These are phyloP conservation scores for Wilcoxina mikolae DNA, from an alignment of 495 filamentous ascomycete genomes.

Conservation along the genomic window DNA sequence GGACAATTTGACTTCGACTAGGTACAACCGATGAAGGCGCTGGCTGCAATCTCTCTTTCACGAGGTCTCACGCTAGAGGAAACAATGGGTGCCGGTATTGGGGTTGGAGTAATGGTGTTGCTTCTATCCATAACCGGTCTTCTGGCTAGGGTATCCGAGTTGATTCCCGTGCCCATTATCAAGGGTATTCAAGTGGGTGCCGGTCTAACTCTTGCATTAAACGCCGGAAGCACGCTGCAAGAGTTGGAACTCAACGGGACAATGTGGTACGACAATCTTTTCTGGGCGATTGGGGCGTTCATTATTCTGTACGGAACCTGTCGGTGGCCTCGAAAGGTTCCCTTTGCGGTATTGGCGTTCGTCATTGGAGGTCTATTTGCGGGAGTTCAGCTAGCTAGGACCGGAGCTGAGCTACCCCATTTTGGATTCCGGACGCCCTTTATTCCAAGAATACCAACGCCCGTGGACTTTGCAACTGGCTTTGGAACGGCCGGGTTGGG, in stretches of 20 bases:
- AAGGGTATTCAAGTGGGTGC: constrained; percentile 92
- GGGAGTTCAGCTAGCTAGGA: constrained; percentile 14
- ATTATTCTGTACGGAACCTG: constrained; percentile 49
- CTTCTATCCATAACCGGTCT: constrained; percentile 63
- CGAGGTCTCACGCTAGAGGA: constrained; percentile 46
- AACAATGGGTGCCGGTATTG: constrained; percentile 65
- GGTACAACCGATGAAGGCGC: constrained; percentile 45
- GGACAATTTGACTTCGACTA: neutral
- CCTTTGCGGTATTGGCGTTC: constrained; percentile 63
- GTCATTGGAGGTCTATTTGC: constrained; percentile 44
- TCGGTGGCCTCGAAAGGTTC: constrained; percentile 40
- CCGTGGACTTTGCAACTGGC: constrained; percentile 35
- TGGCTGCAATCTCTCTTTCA: constrained; percentile 72
- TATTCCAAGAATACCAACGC: constrained; percentile 11
- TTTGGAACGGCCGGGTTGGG: constrained; percentile 51
- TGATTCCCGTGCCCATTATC: constrained; percentile 69
- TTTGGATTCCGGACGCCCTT: constrained; percentile 38
- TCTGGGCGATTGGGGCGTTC: constrained; percentile 59
- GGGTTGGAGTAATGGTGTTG: constrained; percentile 55
- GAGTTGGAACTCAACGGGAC: constrained; percentile 41
- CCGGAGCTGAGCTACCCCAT: constrained; percentile 31
- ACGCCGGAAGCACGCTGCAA: constrained; percentile 51
- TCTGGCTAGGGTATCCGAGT: constrained; percentile 49
- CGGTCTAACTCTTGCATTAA: constrained; percentile 62
- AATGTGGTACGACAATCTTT: constrained; percentile 51